Evolutionary conservation across 176 grass and related monocot genomes (phyloP), one percentile per base, ranked within the genome.

Genomic region (Canna indica): DNA sequence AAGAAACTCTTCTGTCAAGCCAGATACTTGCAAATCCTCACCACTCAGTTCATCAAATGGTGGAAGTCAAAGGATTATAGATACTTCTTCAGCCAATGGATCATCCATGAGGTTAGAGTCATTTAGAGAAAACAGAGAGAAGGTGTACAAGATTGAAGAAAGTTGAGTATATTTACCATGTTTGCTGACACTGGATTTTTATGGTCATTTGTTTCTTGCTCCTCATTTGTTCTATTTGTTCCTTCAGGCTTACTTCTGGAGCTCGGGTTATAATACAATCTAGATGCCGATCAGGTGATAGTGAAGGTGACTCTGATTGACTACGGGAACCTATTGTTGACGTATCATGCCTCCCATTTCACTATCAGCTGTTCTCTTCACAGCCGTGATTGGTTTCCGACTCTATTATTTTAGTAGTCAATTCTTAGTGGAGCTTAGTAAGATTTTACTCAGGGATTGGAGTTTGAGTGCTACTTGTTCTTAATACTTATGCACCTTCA

Each of bases 171-270:
- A 35, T 77, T 74, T 67, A 69, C 77, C 39, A 31, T 10, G 7
- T 46, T 70, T 14, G 4, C 16, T 70, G 30, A 34, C 52, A 24
- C 36, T 36, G 10, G 14, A 80, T 22, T 18, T 0, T 77, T 76
- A 3, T 31, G 15, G 14, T 29, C 32, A 47, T 47, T 73, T 56
- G 29, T 78, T 45, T 58, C 63, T 24, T 71, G 31, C 50, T 52
- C 75, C 48, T 77, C 2, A 42, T 45, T 22, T 6, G 75, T 9
- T 81, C 11, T 30, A 31, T 70, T 38, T 36, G 1, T 74, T 74
- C 75, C 56, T 86, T 66, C 93, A 96, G 93, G 83, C 93, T 96
- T 87, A 73, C 83, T 78, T 96, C 92, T 75, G 92, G 92, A 72
- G 92, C 92, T 81, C 82, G 71, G 75, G 80, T 97, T 90, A 84